A percentile compares a stretch with the other conserved stretches of the same genome.
phyloP scores from a whole-genome alignment of 257 asterid genomes.

The Echites panduratus region DNA sequence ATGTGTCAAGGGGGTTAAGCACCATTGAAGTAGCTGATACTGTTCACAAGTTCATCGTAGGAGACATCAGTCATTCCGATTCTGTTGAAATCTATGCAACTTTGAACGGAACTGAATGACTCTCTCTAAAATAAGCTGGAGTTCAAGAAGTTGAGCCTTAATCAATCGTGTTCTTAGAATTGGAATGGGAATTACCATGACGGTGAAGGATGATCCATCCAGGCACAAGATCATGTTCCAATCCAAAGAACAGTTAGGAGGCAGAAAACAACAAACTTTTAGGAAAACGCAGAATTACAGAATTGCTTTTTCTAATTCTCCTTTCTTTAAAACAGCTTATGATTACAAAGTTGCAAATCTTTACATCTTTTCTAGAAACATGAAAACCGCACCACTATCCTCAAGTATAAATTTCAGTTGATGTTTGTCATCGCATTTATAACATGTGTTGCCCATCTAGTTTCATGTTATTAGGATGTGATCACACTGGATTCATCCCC shows the following conservation, averaged over 20 bases:
- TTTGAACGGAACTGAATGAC: constrained; percentile 5
- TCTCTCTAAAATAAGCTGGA: not conserved
- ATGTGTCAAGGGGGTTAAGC: constrained; percentile 19
- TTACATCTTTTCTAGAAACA: too few species aligned
- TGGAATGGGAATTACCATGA: too few species aligned
- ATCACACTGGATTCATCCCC: not conserved
- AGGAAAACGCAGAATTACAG: not conserved
- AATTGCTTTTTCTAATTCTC: not conserved
- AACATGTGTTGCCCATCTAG: not conserved
- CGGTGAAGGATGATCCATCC: not conserved
- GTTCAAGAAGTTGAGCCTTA: not conserved
- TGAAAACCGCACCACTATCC: not conserved
- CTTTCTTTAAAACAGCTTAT: not conserved
- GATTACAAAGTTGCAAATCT: constrained; percentile 3
- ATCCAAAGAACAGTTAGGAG: too few species aligned
- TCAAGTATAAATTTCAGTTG: not conserved
- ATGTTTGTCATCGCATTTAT: not conserved
- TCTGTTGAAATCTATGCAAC: constrained; percentile 18
- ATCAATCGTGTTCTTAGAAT: not conserved
- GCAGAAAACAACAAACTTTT: not conserved
- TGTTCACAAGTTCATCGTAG: constrained; percentile 27
- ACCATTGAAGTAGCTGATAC: constrained; percentile 24
- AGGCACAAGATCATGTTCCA: not conserved
- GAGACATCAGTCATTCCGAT: constrained; percentile 14
- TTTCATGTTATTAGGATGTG: not conserved